Evolutionary conservation across 1,139 yeast genomes (phyloP).

Genomic region (Casaregolazyma lundiana): DNA sequence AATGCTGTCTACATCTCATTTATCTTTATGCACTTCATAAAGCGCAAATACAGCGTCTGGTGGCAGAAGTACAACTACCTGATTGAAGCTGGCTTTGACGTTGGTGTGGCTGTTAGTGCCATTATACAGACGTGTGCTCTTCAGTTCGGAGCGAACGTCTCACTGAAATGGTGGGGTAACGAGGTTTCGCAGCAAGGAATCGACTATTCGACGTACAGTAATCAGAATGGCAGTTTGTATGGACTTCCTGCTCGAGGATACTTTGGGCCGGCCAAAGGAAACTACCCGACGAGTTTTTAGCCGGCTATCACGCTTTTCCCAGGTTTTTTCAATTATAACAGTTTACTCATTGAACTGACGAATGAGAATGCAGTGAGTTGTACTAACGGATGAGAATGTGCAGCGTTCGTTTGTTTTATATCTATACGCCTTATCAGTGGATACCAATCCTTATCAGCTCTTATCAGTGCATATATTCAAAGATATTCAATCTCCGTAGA

Average conservation of each 20-base stretch:
- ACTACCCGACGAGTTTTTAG: constrained; percentile 7
- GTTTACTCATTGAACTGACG: too few species aligned
- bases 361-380: too few species aligned
- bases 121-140: constrained; percentile 53
- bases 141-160: constrained; percentile 39
- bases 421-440: too few species aligned
- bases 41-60: constrained; percentile 48
- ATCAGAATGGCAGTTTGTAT: constrained; percentile 38
- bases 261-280: constrained; percentile 39
- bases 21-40: constrained; percentile 50
- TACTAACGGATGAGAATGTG: too few species aligned
- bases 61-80: constrained; percentile 66
- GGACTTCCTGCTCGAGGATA: constrained; percentile 40
- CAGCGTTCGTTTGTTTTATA: too few species aligned
- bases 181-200: constrained; percentile 40
- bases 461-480: too few species aligned
- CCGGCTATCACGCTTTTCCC: too few species aligned
- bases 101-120: constrained; percentile 58
- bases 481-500: too few species aligned
- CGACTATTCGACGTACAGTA: constrained; percentile 45
- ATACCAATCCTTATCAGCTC: too few species aligned
- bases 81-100: constrained; percentile 50
- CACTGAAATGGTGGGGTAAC: constrained; percentile 60
- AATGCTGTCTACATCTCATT: constrained; percentile 49
- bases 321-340: too few species aligned